Evolutionary conservation across 305 asterid species (phyloP).

Genomic region (Nicotiana rustica): DNA sequence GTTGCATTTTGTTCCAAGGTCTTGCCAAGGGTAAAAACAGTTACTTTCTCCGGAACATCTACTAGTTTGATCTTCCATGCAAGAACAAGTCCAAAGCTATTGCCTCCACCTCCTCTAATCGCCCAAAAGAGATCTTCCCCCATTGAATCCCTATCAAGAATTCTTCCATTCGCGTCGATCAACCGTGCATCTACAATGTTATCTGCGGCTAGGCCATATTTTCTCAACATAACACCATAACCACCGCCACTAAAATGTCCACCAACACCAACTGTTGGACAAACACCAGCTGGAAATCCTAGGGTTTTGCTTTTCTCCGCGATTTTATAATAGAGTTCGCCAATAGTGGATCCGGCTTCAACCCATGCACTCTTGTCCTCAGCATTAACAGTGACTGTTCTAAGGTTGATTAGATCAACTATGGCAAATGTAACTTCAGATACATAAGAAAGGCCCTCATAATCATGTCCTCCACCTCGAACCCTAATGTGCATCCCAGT

Average conservation of each 20-base stretch:
- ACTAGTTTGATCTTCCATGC: conserved; percentile 30
- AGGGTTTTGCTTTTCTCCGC: conserved; percentile 36
- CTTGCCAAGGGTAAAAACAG: conserved; percentile 30
- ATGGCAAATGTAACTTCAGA: conserved; percentile 1
- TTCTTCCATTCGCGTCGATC: conserved; percentile 27
- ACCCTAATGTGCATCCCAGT: conserved; percentile 30
- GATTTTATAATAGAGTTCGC: conserved; percentile 27
- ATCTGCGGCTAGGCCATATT: conserved; percentile 37
- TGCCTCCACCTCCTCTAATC: conserved; percentile 40
- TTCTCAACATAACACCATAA: conserved; percentile 33
- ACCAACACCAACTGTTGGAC: conserved; percentile 34
- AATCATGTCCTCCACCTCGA: conserved; percentile 36
- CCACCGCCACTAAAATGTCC: conserved; percentile 41
- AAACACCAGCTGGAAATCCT: conserved; percentile 31
- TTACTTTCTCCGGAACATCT: conserved; percentile 31
- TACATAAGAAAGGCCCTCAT: conserved; percentile 36
- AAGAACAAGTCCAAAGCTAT: conserved; percentile 37
- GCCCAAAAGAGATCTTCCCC: conserved; percentile 41
- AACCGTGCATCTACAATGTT: conserved; percentile 35
- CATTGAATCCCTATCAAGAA: conserved; percentile 36
- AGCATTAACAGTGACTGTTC: conserved; percentile 2
- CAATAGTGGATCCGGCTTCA: conserved; percentile 36
- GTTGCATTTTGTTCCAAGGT: conserved; percentile 30
- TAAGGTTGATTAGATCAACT: conserved; percentile 18
- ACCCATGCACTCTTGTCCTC: conserved; percentile 36